Evolutionary conservation across 768 basidiomycete genomes (phyloP), one percentile per base, ranked within the genome.

Genomic region (Dioszegia crocea): DNA sequence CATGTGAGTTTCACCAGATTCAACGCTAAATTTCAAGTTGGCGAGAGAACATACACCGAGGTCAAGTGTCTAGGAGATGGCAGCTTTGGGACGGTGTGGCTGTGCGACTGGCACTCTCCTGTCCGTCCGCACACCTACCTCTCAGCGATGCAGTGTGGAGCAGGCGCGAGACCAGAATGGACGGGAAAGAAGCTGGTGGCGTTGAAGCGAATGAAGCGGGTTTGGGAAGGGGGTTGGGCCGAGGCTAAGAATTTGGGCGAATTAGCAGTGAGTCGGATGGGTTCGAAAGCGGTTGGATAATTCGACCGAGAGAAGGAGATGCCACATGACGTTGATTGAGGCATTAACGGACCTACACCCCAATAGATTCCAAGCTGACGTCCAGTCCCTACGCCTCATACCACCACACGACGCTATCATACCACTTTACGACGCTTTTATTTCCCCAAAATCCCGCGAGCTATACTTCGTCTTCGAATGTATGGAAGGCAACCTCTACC

Each of bases 391-490:
- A 61, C 89, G 91, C 55, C 86, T 86, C 62, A 97, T 99, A 74
- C 87, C 92, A 31, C 87, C 88, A 75, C 96, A 99, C 78, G 89
- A 89, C 26, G 92, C 94, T 76, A 91, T 99, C 79, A 97, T 99
- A 76, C 94, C 96, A 59, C 83, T 99, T 67, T 99, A 98, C 82
- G 96, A 99, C 79, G 93, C 91, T 73, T 99, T 98, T 81, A 88
- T 99, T 66, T 85, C 92, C n/a, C 96, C 96, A 4, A 84, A 86
- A 66, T 84, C 90, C 61, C 91, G 90, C 78, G 93, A 99, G 78
- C 89, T 99, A 68, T 96, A 98, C 78, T 98, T 98, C 73, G 94
- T 98, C 46, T 99, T 99, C 78, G 96, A 99, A 79, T 93, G 92
- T 71, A 98, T 99, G 96, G 96, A 99, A 78, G 96, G 96, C 72